phyloP scores from a whole-genome alignment of 2,329 filamentous ascomycete species.

The Xylaria sp. region DNA sequence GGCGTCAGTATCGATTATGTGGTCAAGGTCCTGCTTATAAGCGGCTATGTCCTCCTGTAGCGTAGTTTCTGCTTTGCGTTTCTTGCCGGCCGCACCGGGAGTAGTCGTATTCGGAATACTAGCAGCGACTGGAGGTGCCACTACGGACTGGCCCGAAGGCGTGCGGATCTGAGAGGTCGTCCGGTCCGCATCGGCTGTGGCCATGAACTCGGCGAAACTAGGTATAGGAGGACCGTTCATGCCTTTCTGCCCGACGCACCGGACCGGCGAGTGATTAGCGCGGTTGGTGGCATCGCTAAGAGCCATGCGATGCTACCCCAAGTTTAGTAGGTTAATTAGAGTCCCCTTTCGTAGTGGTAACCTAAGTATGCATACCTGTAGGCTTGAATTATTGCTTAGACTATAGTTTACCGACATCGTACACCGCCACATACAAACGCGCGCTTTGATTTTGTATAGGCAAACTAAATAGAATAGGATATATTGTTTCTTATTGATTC shows the following conservation, averaged over 20 bases:
- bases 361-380: no score
- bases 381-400: no score
- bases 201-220: background rate
- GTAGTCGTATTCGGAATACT: background rate
- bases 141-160: background rate
- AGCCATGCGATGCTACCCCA: background rate
- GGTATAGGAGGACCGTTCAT: background rate
- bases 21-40: constrained; percentile 37
- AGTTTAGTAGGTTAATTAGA: background rate
- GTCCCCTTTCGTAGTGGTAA: background rate
- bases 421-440: no score
- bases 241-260: background rate
- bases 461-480: background rate
- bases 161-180: background rate
- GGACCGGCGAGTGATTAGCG: constrained; percentile 3
- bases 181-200: background rate
- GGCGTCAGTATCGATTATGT: constrained; percentile 17
- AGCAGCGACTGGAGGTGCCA: background rate
- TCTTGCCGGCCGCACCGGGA: constrained; percentile 23
- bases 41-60: constrained; percentile 37
- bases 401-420: no score
- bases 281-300: constrained; percentile 12
- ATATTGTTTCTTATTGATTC: background rate
- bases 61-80: constrained; percentile 34
- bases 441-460: background rate